Base-by-base conservation (phyloP, 805 yeast genomes). In the Isabelozyma pseudorhagii region DNA sequence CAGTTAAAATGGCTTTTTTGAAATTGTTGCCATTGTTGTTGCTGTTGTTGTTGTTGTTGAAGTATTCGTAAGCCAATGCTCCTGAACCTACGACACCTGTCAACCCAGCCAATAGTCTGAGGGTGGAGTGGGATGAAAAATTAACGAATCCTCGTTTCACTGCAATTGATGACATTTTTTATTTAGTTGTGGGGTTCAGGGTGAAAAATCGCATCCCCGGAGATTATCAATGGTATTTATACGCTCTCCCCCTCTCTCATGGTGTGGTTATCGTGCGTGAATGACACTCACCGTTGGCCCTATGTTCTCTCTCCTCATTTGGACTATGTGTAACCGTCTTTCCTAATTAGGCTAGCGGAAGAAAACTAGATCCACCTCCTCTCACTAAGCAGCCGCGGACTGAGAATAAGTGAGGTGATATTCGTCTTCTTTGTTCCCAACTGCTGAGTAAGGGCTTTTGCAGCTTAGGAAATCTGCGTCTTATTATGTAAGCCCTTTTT, bases 51-150 rank as follows among this genome's bases (percentile, higher is more conserved):
- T 57, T 49, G 18, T 56, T 52, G 28, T 54, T 45, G 52, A 57
- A 55, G 46, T 50, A 54, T 47, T 59, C 57, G 27, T 56, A 50
- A 25, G 64, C 58, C 10, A 55, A 27, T 9, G 64, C 63, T 36
- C 61, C 62, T 18, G 66, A 46, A 46, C 66, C 68, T 45, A 53
- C 58, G 9, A 29, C 34, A 29, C 34, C 34, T 29, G 34, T 29
- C 29, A 62, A 45, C 13, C 64, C 64, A n/a, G 59, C 55, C n/a
- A 58, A 42, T 17, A 45, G 27, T 15, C 45, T 40, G 38, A 29
- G 8, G 34, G 34, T 29, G 34, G 34, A 29, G 10, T 29, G 2
- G 34, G 34, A 29, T 8, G n/a, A 44, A 18, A 45, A 47, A 29
- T 29, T 29, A 10, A 29, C 34, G 10, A 29, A 29, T 8, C 34